Percentiles rank a stretch among this genome's conserved stretches.
These are phyloP conservation scores for Tricholoma flavovirens DNA, from an alignment of 768 basidiomycete species.

Conservation along the genomic window DNA sequence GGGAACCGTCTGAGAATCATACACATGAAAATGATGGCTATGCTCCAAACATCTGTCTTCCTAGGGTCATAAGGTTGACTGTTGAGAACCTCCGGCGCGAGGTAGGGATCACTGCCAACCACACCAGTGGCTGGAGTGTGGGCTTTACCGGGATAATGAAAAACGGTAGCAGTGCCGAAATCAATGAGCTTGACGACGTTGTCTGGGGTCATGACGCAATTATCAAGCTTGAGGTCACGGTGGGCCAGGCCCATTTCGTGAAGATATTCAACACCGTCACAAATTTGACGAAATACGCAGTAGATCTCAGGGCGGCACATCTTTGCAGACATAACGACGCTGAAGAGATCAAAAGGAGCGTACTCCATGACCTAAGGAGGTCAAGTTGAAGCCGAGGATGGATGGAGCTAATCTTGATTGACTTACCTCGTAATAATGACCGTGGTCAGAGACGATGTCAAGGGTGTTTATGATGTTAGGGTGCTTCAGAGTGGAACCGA, in stretches of 20 bases:
- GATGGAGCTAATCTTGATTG: conserved; percentile 5
- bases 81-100: conserved; percentile 90
- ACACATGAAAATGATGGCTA: conserved; percentile 98
- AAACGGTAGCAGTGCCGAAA: conserved; percentile 99
- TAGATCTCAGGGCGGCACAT: conserved; percentile 98
- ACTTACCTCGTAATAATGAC: conserved; percentile 95
- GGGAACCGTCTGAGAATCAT: conserved; percentile 97
- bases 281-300: conserved; percentile 98
- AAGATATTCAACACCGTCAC: conserved; percentile 95
- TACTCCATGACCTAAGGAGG: conserved; percentile 92
- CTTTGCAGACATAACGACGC: conserved; percentile 98
- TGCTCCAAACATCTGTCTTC: conserved; percentile 97
- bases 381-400: conserved; percentile 7
- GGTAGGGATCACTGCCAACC: conserved; percentile 96
- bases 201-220: conserved; percentile 96
- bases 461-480: conserved; percentile 96
- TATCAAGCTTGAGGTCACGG: conserved; percentile 98
- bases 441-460: conserved; percentile 96
- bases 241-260: conserved; percentile 97
- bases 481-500: conserved; percentile 91
- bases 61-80: conserved; percentile 86
- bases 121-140: conserved; percentile 78
- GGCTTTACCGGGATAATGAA: conserved; percentile 94
- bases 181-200: conserved; percentile 99
- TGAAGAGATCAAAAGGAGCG: conserved; percentile 96